Percentiles rank a stretch among this genome's conserved stretches.
These are phyloP conservation scores for Dentipellis fragilis DNA, from an alignment of 768 basidiomycete species.

Conservation along the genomic window DNA sequence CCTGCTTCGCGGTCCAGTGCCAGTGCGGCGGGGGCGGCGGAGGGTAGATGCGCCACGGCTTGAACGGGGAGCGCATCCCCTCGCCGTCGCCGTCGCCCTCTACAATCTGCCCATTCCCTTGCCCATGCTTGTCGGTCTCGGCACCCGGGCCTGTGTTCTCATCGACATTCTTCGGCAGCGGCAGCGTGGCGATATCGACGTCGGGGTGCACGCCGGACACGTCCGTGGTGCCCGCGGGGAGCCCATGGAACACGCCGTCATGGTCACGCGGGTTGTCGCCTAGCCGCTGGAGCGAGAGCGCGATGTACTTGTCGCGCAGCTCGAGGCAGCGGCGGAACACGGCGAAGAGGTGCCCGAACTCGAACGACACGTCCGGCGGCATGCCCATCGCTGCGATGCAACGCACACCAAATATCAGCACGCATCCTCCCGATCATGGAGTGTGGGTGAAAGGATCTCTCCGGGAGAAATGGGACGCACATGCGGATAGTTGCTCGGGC, in stretches of 20 bases:
- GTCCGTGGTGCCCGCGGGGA: slow-evolving; percentile 51
- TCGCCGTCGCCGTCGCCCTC: no score
- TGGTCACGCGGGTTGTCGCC: slow-evolving; percentile 93
- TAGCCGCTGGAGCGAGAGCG: slow-evolving; percentile 76
- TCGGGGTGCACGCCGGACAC: slow-evolving; percentile 64
- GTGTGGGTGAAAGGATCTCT: slow-evolving; percentile 2
- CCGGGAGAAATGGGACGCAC: neutral
- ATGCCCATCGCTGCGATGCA: neutral
- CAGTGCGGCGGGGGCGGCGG: slow-evolving; percentile 91
- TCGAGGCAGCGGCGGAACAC: slow-evolving; percentile 79
- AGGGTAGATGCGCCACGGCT: slow-evolving; percentile 86
- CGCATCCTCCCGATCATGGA: neutral
- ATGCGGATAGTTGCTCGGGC: neutral
- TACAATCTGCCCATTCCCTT: no score
- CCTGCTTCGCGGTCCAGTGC: slow-evolving; percentile 64
- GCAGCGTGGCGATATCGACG: slow-evolving; percentile 24
- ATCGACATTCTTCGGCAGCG: slow-evolving; percentile 16
- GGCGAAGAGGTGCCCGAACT: slow-evolving; percentile 39
- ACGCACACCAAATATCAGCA: slow-evolving; percentile 5
- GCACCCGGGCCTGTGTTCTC: neutral
- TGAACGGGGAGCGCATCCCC: slow-evolving; percentile 18
- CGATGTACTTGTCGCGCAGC: slow-evolving; percentile 93
- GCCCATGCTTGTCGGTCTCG: no score
- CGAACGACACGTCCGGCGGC: slow-evolving; percentile 13
- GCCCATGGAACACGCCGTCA: slow-evolving; percentile 66